These are phyloP conservation scores for Tricholoma bakamatsutake DNA, from an alignment of 768 basidiomycete species.

Conservation along the genomic window DNA sequence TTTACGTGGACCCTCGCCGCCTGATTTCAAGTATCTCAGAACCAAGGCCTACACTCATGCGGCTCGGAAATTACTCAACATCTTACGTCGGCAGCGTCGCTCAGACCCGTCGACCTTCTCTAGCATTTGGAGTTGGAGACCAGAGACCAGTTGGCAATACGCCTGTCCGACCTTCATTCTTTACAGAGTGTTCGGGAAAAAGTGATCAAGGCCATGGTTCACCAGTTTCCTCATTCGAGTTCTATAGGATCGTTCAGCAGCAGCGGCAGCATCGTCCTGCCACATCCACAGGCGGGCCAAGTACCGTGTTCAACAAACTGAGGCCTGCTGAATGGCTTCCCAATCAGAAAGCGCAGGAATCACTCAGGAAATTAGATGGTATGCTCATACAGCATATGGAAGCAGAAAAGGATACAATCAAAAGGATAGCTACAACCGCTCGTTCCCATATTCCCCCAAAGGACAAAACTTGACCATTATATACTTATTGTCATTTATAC, in stretches of 20 bases:
- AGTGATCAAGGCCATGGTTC: conserved; percentile 30
- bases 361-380: conserved; percentile 64
- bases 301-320: conserved; percentile 19
- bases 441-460: conserved; percentile 18
- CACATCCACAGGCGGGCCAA: conserved; percentile 6
- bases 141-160: conserved; percentile 51
- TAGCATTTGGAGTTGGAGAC: conserved; percentile 25
- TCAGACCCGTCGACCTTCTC: conserved; percentile 27
- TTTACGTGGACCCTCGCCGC: conserved; percentile 30
- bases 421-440: conserved; percentile 56
- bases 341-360: conserved; percentile 46
- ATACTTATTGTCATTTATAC: conserved; percentile 16
- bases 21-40: conserved; percentile 31
- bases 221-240: conserved; percentile 37
- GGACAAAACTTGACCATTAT: conserved; percentile 11
- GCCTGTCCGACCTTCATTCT: conserved; percentile 38
- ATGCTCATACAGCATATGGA: conserved; percentile 81
- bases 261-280: conserved; percentile 21
- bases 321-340: conserved; percentile 26
- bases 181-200: conserved; percentile 37
- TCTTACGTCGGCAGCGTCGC: conserved; percentile 48
- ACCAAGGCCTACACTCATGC: conserved; percentile 46
- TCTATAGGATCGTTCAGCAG: conserved; percentile 40
- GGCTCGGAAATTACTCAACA: conserved; percentile 63
- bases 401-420: conserved; percentile 74